Conservation (phyloP, 1,284 basidiomycete species). For the Thecaphora frezii region DNA sequence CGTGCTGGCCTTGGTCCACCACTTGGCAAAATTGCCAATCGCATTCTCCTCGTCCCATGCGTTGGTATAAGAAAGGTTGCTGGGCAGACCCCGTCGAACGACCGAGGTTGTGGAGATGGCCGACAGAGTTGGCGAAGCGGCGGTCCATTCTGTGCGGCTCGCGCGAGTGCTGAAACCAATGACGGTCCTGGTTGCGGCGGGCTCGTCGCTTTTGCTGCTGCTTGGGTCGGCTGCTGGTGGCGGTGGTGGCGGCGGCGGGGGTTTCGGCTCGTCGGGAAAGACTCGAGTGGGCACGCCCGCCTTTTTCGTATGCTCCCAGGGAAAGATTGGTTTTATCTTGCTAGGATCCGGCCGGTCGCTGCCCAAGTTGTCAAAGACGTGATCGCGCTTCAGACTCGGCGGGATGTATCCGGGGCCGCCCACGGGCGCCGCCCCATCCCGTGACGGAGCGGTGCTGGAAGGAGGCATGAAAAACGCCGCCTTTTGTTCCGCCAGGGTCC, state of each 20-base stretch:
- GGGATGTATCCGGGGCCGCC: constrained; percentile 49
- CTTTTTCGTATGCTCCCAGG: constrained; percentile 76
- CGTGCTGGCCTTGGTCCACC: constrained; percentile 7
- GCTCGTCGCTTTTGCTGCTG: background rate
- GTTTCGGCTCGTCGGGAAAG: constrained; percentile 44
- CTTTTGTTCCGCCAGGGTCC: constrained; percentile 33
- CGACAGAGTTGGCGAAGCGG: background rate
- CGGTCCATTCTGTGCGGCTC: background rate
- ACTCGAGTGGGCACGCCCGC: constrained; percentile 21
- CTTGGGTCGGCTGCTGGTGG: background rate
- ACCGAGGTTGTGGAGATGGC: background rate
- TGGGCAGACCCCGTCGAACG: constrained; percentile 21
- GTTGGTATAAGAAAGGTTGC: constrained; percentile 36
- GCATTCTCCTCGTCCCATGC: constrained; percentile 44
- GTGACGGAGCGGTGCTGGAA: background rate
- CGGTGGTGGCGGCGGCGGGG: constrained; percentile 6
- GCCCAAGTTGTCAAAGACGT: constrained; percentile 63
- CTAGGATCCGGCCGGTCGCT: constrained; percentile 68
- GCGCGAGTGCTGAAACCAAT: constrained; percentile 6
- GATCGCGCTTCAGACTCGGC: constrained; percentile 67
- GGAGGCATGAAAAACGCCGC: constrained; percentile 65
- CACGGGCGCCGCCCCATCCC: constrained; percentile 26
- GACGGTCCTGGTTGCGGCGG: constrained; percentile 8
- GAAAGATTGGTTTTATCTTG: constrained; percentile 81
- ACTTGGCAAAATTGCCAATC: constrained; percentile 28